phyloP scores from a whole-genome alignment of 495 filamentous ascomycete genomes.

The Penicillium pulvis region DNA sequence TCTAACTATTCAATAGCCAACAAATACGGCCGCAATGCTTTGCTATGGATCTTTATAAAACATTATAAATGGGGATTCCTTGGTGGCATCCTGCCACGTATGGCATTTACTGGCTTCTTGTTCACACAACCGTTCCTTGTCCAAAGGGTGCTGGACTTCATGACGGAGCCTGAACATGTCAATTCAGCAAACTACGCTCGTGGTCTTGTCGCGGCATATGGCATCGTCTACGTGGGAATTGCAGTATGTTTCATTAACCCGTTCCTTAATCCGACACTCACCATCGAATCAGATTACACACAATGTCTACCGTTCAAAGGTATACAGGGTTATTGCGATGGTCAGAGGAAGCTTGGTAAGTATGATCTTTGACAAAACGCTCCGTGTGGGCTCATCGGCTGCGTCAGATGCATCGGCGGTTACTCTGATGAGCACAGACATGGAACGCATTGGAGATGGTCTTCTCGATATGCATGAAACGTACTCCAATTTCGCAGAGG shows the following conservation, averaged over 20 bases:
- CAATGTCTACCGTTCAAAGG: conserved; percentile 52
- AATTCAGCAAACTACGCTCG: conserved; percentile 42
- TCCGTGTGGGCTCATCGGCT: conserved; percentile 35
- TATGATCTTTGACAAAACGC: conserved; percentile 51
- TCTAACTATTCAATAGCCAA: conserved; percentile 12
- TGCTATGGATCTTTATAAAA: conserved; percentile 38
- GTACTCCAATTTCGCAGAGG: conserved; percentile 54
- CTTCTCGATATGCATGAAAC: conserved; percentile 46
- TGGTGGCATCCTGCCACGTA: conserved; percentile 48
- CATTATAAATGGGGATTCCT: conserved; percentile 38
- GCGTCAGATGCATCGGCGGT: conserved; percentile 49
- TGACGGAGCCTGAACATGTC: conserved; percentile 34
- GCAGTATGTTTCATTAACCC: conserved; percentile 35
- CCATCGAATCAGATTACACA: conserved; percentile 28
- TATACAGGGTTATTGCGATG: conserved; percentile 53
- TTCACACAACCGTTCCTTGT: conserved; percentile 66
- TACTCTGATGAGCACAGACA: conserved; percentile 62
- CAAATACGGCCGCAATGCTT: conserved; percentile 37
- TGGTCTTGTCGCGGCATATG: conserved; percentile 60
- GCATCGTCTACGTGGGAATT: conserved; percentile 58
- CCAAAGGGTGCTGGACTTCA: conserved; percentile 44
- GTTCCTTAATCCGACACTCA: background rate
- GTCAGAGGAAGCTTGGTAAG: conserved; percentile 53
- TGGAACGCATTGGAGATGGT: conserved; percentile 46
- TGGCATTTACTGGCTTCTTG: conserved; percentile 54